phyloP scores from a whole-genome alignment of 73 alveolate species.

The Vitrella brassicaformis region DNA sequence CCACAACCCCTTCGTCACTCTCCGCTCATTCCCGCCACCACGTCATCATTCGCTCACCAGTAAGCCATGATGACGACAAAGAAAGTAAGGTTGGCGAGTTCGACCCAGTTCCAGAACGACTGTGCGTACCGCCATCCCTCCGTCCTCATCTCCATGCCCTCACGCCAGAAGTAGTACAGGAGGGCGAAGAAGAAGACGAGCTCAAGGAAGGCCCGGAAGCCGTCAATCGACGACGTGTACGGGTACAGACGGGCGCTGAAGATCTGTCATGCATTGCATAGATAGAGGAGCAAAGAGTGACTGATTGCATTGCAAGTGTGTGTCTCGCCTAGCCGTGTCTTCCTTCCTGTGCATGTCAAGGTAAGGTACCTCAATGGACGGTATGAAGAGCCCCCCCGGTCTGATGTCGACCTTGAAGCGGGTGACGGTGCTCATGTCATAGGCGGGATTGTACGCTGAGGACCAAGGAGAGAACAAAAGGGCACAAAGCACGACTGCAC shows the following conservation, averaged over 20 bases:
- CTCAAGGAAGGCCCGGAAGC: neutral
- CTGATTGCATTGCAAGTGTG: too few species aligned
- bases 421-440: neutral
- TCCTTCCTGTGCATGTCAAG: too few species aligned
- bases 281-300: too few species aligned
- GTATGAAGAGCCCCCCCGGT: neutral
- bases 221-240: neutral
- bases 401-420: neutral
- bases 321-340: too few species aligned
- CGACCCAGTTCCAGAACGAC: neutral
- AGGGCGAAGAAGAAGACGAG: neutral
- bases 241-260: neutral
- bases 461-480: too few species aligned
- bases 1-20: too few species aligned
- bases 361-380: neutral
- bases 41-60: neutral
- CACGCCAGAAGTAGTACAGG: neutral
- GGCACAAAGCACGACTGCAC: too few species aligned
- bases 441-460: neutral
- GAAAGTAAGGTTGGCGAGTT: neutral
- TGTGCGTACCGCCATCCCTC: neutral
- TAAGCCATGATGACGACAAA: neutral
- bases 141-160: neutral
- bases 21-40: too few species aligned
- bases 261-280: too few species aligned